Base-by-base conservation (phyloP, 2,329 filamentous ascomycete species). In the Escovopsis sp. region DNA sequence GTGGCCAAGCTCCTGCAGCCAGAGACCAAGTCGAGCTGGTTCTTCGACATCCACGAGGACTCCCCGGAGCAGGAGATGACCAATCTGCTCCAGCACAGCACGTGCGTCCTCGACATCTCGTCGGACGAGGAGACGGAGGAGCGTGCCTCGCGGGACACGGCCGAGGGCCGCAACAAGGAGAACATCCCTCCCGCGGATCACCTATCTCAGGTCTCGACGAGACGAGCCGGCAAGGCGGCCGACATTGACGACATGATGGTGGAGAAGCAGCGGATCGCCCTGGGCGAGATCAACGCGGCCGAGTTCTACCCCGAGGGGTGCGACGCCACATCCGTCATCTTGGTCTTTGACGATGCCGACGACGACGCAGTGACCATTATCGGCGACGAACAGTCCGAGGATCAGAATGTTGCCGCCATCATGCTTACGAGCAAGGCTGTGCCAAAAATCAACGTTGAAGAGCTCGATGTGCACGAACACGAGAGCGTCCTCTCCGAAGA, bases 21-120 rank as follows among this genome's bases (percentile, higher is more conserved):
- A 16, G 67, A 72, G 41, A 59, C 71, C 51, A 74, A 81, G 55
- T 70, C 76, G 30, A 71, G 71, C 44, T 95, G 87, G 88, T 82
- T 82, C 66, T 96, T 98, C 57, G 83, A 89, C 45, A 96, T 98
- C 54, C 81, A 95, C 57, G 85, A 94, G 57, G 89, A 98, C 60
- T 86, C 84, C 0, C 76, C 82, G 7, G 84, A 94, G 57, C 84
- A 95, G 56, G 81, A 94, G 57, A 84, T 91, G 62, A 85, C 87
- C 52, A 95, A 94, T 54, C 67, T 94, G 33, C 84, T 96, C 64
- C 84, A 95, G 61, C 89, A 95, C 65, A 82, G 81, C 43, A 89
- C 89, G 7, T 81, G 81, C 48, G 79, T 81, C 0, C 72, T 96
- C 4, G 89, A 96, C 57, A 86, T 96, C 54, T 86, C 79, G 50